Conservation (phyloP, 176 grass and related monocot species). For the Saccharum officinarum region DNA sequence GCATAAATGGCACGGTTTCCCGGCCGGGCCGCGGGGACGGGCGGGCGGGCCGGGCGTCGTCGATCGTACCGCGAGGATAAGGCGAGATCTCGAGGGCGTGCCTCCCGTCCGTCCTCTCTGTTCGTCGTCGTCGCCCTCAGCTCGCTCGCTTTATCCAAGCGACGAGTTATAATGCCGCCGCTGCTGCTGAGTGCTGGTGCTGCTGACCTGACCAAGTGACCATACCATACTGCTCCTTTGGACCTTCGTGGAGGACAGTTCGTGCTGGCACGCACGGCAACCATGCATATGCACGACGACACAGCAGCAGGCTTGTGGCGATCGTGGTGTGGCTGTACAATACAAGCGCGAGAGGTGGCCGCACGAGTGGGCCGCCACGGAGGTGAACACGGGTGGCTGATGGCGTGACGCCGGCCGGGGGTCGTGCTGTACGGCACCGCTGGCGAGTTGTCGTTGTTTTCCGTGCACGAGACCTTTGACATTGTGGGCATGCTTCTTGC, state of each 20-base stretch:
- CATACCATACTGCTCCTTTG: not conserved
- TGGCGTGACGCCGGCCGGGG: not conserved
- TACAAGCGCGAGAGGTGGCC: not conserved
- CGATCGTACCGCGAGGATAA: constrained; percentile 27
- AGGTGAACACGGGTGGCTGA: not conserved
- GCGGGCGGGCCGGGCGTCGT: not conserved
- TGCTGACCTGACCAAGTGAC: not conserved
- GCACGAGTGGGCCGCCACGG: not conserved
- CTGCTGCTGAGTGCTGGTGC: not conserved
- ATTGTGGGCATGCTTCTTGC: not conserved
- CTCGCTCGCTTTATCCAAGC: not conserved
- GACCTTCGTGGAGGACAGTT: not conserved
- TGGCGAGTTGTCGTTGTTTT: not conserved
- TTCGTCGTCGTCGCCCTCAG: too few relatives aligned
- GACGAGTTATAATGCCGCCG: constrained; percentile 14
- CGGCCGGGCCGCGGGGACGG: not conserved
- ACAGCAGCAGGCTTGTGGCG: not conserved
- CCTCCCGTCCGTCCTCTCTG: not conserved
- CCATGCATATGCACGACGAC: not conserved
- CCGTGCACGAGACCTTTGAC: constrained; percentile 6
- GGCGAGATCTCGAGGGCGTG: constrained; percentile 33
- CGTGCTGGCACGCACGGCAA: not conserved
- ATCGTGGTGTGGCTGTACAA: not conserved
- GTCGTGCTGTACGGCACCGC: not conserved
- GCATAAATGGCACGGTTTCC: constrained; percentile 31